A percentile compares a stretch with the other conserved stretches of the same genome.
phyloP scores from a whole-genome alignment of 345 rosid genomes.

The Salix udensis region DNA sequence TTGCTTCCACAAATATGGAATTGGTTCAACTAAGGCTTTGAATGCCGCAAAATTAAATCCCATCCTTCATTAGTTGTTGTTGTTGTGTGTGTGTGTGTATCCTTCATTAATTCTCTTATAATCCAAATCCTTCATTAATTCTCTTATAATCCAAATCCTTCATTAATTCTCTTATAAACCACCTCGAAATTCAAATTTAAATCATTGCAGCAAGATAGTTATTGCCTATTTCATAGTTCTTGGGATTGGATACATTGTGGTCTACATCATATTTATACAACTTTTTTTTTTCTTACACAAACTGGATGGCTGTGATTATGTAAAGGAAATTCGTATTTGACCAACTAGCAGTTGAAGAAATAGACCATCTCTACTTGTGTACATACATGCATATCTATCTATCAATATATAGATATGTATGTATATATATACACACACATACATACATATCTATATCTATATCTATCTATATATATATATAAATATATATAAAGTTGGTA shows the following conservation, averaged over 20 bases:
- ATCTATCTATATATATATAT: too few relatives aligned
- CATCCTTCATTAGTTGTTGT: not conserved
- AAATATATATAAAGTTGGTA: not conserved
- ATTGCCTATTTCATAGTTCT: too few relatives aligned
- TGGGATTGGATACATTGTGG: not conserved
- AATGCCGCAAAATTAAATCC: not conserved
- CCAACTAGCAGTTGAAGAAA: conserved; percentile 52
- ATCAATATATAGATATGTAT: too few relatives aligned
- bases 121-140: not conserved
- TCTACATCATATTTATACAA: conserved; percentile 16
- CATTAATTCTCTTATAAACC: not conserved
- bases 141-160: not conserved
- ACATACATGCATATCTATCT: too few relatives aligned
- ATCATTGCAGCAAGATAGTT: not conserved
- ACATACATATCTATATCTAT: too few relatives aligned
- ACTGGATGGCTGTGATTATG: conserved; percentile 36
- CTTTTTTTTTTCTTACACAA: not conserved
- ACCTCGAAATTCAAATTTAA: not conserved
- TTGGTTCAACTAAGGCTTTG: not conserved
- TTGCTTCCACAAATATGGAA: not conserved
- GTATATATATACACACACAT: too few relatives aligned
- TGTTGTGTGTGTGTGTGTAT: too few relatives aligned
- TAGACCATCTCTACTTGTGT: conserved; percentile 29
- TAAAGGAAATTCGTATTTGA: conserved; percentile 30
- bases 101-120: not conserved